Evolutionary conservation across 208 protist species (phyloP).

Genomic region (Angomonas deanei): DNA sequence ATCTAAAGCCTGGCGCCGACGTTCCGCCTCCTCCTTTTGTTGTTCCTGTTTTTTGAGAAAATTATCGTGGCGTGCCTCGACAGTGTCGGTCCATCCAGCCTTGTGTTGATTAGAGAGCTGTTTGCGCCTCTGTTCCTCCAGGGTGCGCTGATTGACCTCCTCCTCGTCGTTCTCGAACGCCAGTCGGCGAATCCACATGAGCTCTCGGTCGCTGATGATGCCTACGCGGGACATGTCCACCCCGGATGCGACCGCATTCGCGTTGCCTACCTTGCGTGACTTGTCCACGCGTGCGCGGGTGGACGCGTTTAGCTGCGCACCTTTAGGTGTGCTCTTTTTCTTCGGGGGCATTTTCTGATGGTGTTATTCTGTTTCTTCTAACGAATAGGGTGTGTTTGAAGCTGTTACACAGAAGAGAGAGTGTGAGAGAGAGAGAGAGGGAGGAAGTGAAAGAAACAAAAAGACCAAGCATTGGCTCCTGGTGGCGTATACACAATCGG

Average conservation of each 20-base stretch:
- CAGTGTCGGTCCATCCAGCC: constrained; percentile 63
- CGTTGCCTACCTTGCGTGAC: constrained; percentile 55
- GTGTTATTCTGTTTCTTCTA: neutral
- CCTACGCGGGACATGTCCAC: constrained; percentile 43
- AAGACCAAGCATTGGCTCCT: too few species aligned
- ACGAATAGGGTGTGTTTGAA: neutral
- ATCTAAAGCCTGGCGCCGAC: constrained; percentile 47
- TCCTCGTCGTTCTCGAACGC: constrained; percentile 19
- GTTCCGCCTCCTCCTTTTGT: constrained; percentile 47
- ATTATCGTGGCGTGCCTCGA: constrained; percentile 48
- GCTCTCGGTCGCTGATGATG: constrained; percentile 69
- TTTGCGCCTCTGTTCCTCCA: constrained; percentile 24
- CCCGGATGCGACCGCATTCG: constrained; percentile 80
- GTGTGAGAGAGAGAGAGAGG: too few species aligned
- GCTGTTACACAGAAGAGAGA: neutral
- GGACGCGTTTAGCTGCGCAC: constrained; percentile 7
- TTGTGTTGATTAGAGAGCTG: constrained; percentile 39
- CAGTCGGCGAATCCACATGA: constrained; percentile 56
- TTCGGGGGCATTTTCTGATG: neutral
- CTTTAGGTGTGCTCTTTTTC: neutral
- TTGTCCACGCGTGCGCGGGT: constrained; percentile 64
- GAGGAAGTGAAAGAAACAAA: too few species aligned
- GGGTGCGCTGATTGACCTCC: constrained; percentile 10
- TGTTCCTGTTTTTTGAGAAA: constrained; percentile 40
- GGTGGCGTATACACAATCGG: too few species aligned